A percentile compares a stretch with the other conserved stretches of the same genome.
These are phyloP conservation scores for Coffea canephora DNA, from an alignment of 257 asterid species.

Conservation along the genomic window DNA sequence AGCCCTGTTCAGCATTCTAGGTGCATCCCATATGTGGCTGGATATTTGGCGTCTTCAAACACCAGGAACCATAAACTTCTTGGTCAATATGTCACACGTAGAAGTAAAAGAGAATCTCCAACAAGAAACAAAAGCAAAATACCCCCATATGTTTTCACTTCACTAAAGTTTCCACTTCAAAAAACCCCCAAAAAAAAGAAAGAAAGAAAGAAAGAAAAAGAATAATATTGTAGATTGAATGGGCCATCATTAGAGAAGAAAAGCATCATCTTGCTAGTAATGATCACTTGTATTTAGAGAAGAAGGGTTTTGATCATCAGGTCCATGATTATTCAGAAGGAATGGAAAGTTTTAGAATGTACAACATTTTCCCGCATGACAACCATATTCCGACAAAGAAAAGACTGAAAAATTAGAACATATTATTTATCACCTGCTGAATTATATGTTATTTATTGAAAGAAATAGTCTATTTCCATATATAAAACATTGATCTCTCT, in stretches of 20 bases:
- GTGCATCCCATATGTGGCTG: too few relatives aligned
- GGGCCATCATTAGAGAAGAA: slow-evolving; percentile 8
- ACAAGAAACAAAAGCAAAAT: not conserved
- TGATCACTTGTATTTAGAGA: slow-evolving; percentile 6
- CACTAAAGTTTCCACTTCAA: not conserved
- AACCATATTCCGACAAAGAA: too few relatives aligned
- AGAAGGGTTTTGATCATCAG: too few relatives aligned
- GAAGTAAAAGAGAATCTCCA: not conserved
- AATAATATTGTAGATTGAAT: not conserved
- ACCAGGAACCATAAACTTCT: not conserved
- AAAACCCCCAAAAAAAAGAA: not conserved
- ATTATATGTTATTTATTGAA: too few relatives aligned
- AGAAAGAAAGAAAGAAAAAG: not conserved
- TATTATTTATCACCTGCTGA: too few relatives aligned
- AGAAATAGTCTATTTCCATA: too few relatives aligned
- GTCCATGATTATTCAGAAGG: too few relatives aligned
- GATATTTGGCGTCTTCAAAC: not conserved
- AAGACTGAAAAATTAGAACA: too few relatives aligned
- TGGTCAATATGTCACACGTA: not conserved
- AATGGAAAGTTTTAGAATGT: too few relatives aligned
- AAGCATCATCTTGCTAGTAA: not conserved
- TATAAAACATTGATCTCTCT: too few relatives aligned
- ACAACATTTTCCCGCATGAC: too few relatives aligned
- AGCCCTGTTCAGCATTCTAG: too few relatives aligned
- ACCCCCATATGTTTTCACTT: not conserved